phyloP scores from a whole-genome alignment of 1,284 basidiomycete genomes.

The Heterobasidion occidentale region DNA sequence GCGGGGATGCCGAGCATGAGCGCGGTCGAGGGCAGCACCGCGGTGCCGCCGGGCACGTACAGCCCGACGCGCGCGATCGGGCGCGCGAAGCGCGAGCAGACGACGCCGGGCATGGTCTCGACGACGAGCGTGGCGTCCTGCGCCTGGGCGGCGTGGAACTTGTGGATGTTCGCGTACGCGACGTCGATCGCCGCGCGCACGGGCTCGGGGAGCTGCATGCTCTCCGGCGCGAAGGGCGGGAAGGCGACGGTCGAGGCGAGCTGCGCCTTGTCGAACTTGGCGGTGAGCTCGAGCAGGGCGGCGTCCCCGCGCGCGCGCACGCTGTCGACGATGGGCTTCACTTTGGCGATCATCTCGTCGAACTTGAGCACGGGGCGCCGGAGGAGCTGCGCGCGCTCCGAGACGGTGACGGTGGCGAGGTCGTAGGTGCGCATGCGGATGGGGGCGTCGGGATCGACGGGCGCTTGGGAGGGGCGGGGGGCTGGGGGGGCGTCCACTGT shows the following conservation, averaged over 20 bases:
- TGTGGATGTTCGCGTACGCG: conserved; percentile 89
- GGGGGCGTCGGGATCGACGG: conserved; percentile 26
- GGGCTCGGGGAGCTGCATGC: conserved; percentile 49
- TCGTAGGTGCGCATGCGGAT: conserved; percentile 77
- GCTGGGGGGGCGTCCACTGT: conserved; percentile 50
- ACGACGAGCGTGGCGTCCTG: conserved; percentile 71
- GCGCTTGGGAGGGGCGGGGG: conserved; percentile 19
- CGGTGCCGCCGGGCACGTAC: conserved; percentile 97
- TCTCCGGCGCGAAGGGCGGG: conserved; percentile 59
- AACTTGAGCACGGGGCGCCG: conserved; percentile 90
- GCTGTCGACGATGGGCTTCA: conserved; percentile 89
- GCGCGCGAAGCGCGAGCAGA: conserved; percentile 89
- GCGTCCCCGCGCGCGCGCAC: conserved; percentile 82
- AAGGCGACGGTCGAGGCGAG: conserved; percentile 56
- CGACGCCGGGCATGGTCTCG: conserved; percentile 97
- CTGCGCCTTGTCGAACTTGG: conserved; percentile 85
- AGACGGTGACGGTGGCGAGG: conserved; percentile 43
- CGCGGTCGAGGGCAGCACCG: conserved; percentile 93
- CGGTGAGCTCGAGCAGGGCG: conserved; percentile 84
- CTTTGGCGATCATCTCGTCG: conserved; percentile 91
- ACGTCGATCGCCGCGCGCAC: conserved; percentile 84
- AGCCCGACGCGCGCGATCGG: conserved; percentile 94
- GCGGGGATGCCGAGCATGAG: conserved; percentile 98
- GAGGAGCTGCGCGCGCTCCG: conserved; percentile 67
- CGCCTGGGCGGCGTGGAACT: conserved; percentile 85